Evolutionary conservation across 208 protist genomes (phyloP).

Genomic region (Trypanosoma platydactyli): DNA sequence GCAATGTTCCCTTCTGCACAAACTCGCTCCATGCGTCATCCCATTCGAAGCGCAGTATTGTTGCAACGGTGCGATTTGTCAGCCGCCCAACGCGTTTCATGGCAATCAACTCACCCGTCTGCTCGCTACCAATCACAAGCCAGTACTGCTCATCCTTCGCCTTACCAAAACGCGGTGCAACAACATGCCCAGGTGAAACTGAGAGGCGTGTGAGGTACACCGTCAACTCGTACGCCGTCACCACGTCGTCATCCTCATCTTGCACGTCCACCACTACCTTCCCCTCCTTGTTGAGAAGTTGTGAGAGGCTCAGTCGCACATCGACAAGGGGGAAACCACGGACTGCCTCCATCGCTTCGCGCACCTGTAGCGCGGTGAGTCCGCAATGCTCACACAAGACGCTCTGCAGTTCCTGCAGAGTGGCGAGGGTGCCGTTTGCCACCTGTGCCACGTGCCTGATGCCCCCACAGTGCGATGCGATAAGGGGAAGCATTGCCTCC

Average conservation of each 20-base stretch:
- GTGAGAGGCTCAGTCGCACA: slow-evolving; percentile 54
- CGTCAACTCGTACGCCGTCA: slow-evolving; percentile 44
- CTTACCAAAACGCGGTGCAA: slow-evolving; percentile 89
- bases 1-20: slow-evolving; percentile 36
- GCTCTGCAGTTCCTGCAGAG: slow-evolving; percentile 43
- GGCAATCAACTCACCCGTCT: slow-evolving; percentile 89
- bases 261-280: slow-evolving; percentile 17
- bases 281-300: slow-evolving; percentile 1
- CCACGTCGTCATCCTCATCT: slow-evolving; percentile 32
- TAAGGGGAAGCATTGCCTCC: slow-evolving; percentile 64
- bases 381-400: slow-evolving; percentile 57
- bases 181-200: slow-evolving; percentile 44
- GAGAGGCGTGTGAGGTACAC: slow-evolving; percentile 76
- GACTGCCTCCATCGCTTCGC: slow-evolving; percentile 78
- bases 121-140: slow-evolving; percentile 82
- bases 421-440: slow-evolving; percentile 57
- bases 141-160: slow-evolving; percentile 93
- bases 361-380: slow-evolving; percentile 45
- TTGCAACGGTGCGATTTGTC: slow-evolving; percentile 28
- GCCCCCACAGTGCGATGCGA: slow-evolving; percentile 46
- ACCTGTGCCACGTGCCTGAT: slow-evolving; percentile 71
- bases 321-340: slow-evolving; percentile 75
- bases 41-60: slow-evolving; percentile 83
- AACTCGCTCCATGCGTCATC: slow-evolving; percentile 79
- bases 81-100: slow-evolving; percentile 90